Evolutionary conservation across 441 rosid species (phyloP), one percentile per base, ranked within the genome.

Genomic region (Populus hybrid): DNA sequence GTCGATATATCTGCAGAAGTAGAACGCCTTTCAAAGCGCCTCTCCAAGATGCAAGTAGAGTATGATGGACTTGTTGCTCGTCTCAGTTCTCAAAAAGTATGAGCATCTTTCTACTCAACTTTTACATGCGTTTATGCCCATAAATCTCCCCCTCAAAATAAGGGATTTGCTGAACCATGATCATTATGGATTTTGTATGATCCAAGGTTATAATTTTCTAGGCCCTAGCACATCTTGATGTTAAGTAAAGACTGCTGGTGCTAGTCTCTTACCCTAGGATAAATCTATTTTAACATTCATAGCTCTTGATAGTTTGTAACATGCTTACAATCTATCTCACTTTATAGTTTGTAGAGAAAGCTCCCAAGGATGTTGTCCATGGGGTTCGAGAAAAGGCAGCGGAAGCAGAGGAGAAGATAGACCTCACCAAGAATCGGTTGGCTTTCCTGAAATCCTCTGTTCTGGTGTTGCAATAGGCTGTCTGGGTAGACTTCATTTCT

Each of bases 1-100:
- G 94, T 95, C 78, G 97, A 91, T 82, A 86, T 95, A 84, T 92
- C 97, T 69, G 86, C 93, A 72, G 99, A 95, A 86, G 90, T 93
- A 61, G 87, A 91, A 75, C 97, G 98, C 84, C 95, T 93, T 79
- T 86, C 98, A 20, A 92, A 91, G 84, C 96, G 97, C 71, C 93
- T 95, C 69, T 82, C 90, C 46, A 95, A 93, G 88, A 93, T 95
- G 97, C 92, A 93, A 82, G 82, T 83, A 8, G 98, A 93, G 85
- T 91, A 92, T 73, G 94, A 90, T 12, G 87, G 90, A 32, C 92
- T 93, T 40, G 78, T 87, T 50, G 84, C 87, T 84, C 97, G 98
- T 30, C 98, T 95, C 77, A 84, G 69, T 66, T 93, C 99, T 76
- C 88, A 91, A 28, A 90, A 90, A 80, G 97, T 93, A 88, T 69